Evolutionary conservation across 1,284 basidiomycete species (phyloP).

Genomic region (Trichosporon sp.): DNA sequence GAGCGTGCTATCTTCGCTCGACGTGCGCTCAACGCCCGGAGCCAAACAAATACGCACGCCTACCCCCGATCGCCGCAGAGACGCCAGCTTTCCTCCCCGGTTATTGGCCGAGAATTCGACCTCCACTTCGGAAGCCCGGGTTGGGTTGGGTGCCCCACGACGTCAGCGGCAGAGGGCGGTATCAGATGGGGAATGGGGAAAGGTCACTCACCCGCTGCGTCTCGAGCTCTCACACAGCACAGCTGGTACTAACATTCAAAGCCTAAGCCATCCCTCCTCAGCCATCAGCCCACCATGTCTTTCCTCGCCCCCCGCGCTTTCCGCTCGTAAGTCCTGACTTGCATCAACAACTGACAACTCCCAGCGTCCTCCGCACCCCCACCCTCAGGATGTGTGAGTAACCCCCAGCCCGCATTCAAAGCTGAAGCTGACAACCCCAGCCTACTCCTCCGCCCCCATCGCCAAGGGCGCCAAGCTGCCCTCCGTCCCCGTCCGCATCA

Average conservation of each 20-base stretch:
- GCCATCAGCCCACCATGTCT: constrained; percentile 1
- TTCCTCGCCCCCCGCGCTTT: constrained; percentile 12
- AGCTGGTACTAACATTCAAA: too few relatives aligned
- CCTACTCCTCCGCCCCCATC: constrained; percentile 60
- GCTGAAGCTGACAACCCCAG: neutral
- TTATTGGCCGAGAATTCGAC: neutral
- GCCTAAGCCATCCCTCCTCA: neutral
- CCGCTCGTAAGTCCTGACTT: neutral
- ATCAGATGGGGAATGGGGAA: neutral
- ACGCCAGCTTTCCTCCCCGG: too few relatives aligned
- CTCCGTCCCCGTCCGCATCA: constrained; percentile 64
- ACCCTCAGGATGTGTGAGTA: constrained; percentile 11
- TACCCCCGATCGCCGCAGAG: too few relatives aligned
- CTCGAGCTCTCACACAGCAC: neutral
- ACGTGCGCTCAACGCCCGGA: too few relatives aligned
- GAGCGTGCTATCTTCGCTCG: too few relatives aligned
- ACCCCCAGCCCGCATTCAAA: neutral
- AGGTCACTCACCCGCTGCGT: neutral
- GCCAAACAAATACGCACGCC: too few relatives aligned
- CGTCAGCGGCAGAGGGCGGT: neutral
- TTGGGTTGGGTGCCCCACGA: neutral
- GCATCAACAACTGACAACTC: neutral
- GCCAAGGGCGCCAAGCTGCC: constrained; percentile 58
- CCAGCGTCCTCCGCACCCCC: neutral
- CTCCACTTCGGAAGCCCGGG: neutral